A percentile compares a stretch with the other conserved stretches of the same genome.
phyloP scores from a whole-genome alignment of 495 filamentous ascomycete species.

The Penicillium verhagenii region DNA sequence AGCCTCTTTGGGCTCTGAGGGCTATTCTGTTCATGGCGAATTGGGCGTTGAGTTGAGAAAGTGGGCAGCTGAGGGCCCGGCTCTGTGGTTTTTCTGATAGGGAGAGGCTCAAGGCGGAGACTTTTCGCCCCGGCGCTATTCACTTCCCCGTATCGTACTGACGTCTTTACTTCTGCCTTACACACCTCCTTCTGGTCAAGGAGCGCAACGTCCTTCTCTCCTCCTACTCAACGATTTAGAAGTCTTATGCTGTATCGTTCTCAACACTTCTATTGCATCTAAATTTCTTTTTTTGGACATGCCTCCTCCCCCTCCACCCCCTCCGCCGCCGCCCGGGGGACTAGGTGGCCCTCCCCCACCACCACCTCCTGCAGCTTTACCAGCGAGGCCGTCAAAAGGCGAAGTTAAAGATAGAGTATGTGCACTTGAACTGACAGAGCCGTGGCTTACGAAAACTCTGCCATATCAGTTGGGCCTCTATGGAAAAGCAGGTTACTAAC shows the following conservation, averaged over 20 bases:
- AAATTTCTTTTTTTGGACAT: constrained; percentile 35
- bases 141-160: constrained; percentile 29
- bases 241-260: constrained; percentile 4
- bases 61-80: constrained; percentile 8
- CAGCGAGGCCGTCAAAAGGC: constrained; percentile 46
- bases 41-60: constrained; percentile 4
- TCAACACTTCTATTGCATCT: constrained; percentile 5
- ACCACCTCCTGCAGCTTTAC: constrained; percentile 57
- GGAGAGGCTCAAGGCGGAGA: constrained; percentile 27
- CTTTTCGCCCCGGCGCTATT: constrained; percentile 20
- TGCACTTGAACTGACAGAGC: constrained; percentile 8
- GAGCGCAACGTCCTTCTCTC: constrained; percentile 9
- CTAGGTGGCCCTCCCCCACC: constrained; percentile 66
- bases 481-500: constrained; percentile 28
- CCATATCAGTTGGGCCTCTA: background rate
- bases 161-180: constrained; percentile 31
- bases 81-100: constrained; percentile 19
- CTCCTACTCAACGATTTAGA: constrained; percentile 9
- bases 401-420: constrained; percentile 57
- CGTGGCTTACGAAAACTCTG: background rate
- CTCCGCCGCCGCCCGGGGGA: constrained; percentile 60
- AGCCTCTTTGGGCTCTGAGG: constrained; percentile 26
- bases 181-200: constrained; percentile 22
- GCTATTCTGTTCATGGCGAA: constrained; percentile 36
- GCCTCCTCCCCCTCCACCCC: constrained; percentile 73